Base-by-base conservation (phyloP, 2,329 filamentous ascomycete genomes). In the Fusarium staphyleae region DNA sequence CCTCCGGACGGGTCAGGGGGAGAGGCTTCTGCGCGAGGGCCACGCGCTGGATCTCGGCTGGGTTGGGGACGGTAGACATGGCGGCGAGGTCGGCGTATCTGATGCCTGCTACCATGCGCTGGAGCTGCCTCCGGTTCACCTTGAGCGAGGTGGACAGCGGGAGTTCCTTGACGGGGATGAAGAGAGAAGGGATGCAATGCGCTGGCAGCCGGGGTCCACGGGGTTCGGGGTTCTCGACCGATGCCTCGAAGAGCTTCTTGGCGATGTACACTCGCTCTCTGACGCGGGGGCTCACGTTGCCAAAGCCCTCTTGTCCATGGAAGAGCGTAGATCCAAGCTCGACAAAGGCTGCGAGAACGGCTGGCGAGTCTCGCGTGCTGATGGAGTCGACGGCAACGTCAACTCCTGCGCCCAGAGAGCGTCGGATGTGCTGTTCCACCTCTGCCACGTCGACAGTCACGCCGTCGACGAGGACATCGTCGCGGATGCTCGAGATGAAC, bases 101-200 rank as follows among this genome's bases (percentile, higher is more conserved):
- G 9, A 81, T 54, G 0, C 73, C 72, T 1, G 73, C 62, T 22
- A 78, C 76, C 53, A 78, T 72, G 55, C 74, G 77, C 49, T 78
- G 77, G 7, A 84, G 73, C 45, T 76, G 76, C 14, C 75, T 70
- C 2, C 79, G 74, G 57, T 83, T 78, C 33, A 83, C 74, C 59
- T 84, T 80, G 45, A 83, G 72, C 0, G 79, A 79, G 0, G 75
- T 71, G 0, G 79, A 82, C 16, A 82, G 63, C 0, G 81, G 81
- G 15, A 84, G 72, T 10, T 72, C 65, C 37, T 73, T 73, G 16
- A 84, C 68, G 0, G 81, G 81, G 3, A 84, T 73, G 41, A 79
- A 83, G 3, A 78, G 71, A 1, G 74, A 70, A 0, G 81, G 81
- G n/a, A 81, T 69, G 63, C 77, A 76, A 43, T 77, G 71, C 2